Percentiles rank a stretch among this genome's conserved stretches.
phyloP scores from a whole-genome alignment of 257 asterid genomes.

The Solanum tarijense region DNA sequence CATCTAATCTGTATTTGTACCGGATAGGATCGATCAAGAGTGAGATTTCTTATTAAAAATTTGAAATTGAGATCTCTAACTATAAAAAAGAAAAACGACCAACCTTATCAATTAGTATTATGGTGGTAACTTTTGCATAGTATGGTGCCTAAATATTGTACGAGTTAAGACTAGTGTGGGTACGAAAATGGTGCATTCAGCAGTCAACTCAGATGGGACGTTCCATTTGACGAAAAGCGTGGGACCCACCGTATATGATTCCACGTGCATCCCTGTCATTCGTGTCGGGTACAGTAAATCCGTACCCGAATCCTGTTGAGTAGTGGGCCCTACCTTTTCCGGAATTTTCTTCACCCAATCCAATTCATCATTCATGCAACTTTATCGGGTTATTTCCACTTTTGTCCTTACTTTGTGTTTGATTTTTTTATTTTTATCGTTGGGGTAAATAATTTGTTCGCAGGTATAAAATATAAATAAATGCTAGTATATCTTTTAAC shows the following conservation, averaged over 20 bases:
- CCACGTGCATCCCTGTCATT: background rate
- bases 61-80: too few relatives aligned
- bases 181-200: conserved; percentile 6
- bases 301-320: background rate
- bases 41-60: too few relatives aligned
- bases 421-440: too few relatives aligned
- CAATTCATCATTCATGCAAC: background rate
- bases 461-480: too few relatives aligned
- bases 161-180: background rate
- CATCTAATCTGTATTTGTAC: background rate
- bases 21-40: too few relatives aligned
- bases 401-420: background rate
- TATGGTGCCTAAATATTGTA: background rate
- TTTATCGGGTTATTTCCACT: background rate
- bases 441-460: too few relatives aligned
- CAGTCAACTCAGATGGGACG: conserved; percentile 35
- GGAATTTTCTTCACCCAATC: background rate
- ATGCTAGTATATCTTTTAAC: too few relatives aligned
- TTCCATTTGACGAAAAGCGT: background rate
- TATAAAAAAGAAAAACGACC: too few relatives aligned
- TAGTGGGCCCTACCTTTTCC: conserved; percentile 1
- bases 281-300: background rate
- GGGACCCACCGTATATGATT: background rate
- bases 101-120: too few relatives aligned
- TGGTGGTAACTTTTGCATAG: background rate